Evolutionary conservation across 768 basidiomycete genomes (phyloP), one percentile per base, ranked within the genome.

Genomic region (Floccularia luteovirens): DNA sequence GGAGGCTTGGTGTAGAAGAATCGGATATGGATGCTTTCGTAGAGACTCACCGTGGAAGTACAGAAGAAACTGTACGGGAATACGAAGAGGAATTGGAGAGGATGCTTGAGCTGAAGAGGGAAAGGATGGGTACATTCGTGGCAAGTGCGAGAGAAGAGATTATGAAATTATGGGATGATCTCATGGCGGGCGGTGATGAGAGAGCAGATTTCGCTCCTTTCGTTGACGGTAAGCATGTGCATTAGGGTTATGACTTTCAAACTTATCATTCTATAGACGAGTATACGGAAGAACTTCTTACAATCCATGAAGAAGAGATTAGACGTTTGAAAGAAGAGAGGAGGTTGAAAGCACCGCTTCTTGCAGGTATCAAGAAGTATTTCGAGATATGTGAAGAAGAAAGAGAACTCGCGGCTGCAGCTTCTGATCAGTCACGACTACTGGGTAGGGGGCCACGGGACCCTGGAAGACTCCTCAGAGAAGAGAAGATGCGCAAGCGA

Each of bases 401-500:
- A 63, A 86, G 82, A 54, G 90, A 94, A 52, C 69, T 98, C 21
- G 86, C 82, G 30, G 79, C 77, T 2, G 74, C 83, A 3, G 86
- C 88, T 2, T 70, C 76, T 24, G 91, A 94, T 52, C 89, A 91
- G 52, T 77, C 74, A 12, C 76, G 91, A 27, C 66, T 94, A 5
- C 74, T 87, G 3, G 89, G 89, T 12, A 74, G 88, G 52, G 89
- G 88, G 20, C 65, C 80, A 2, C 71, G 90, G 41, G 86, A 91
- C 65, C 85, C 90, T 4, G 90, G 90, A 4, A 69, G 90, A 14
- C 61, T 99, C 24, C 62, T 97, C 38, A 74, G 90, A 43, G 94
- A 99, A 60, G 94, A 97, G 67, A 96, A 96, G 72, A 90, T 94
- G 83, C 74, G 94, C 39, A 98, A 97, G 59, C 72, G 93, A 21